A percentile compares a stretch with the other conserved stretches of the same genome.
phyloP scores from a whole-genome alignment of 2,329 filamentous ascomycete genomes.

The Sporothrix sp. region DNA sequence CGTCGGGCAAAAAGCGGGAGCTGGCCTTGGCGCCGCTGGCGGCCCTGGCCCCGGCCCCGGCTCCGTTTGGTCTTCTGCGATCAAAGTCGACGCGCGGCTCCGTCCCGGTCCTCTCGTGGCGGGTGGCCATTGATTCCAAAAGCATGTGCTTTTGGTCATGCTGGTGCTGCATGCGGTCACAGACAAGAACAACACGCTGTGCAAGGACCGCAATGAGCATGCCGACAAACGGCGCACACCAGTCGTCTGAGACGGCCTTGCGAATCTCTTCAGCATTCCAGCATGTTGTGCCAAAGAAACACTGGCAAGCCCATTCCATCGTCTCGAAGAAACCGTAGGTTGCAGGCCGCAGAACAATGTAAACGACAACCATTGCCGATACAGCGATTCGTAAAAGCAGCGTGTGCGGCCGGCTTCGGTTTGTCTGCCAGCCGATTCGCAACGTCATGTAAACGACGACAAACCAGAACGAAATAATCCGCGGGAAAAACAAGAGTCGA shows the following conservation, averaged over 20 bases:
- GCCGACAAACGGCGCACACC: conserved; percentile 14
- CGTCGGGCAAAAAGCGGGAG: background rate
- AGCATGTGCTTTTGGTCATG: background rate
- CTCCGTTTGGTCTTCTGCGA: no score
- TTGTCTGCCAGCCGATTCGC: conserved; percentile 30
- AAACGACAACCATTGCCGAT: conserved; percentile 6
- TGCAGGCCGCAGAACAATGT: background rate
- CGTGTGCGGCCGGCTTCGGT: conserved; percentile 28
- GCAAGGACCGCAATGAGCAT: conserved; percentile 11
- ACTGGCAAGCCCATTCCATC: background rate
- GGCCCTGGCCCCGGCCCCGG: background rate
- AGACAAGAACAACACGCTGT: conserved; percentile 2
- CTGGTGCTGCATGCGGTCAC: background rate
- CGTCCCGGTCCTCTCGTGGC: no score
- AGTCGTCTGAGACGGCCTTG: background rate
- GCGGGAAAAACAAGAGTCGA: conserved; percentile 38
- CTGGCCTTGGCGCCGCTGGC: background rate
- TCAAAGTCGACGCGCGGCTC: no score
- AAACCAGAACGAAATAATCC: conserved; percentile 54
- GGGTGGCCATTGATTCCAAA: no score
- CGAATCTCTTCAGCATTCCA: conserved; percentile 9
- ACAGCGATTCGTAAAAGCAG: background rate
- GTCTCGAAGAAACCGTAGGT: conserved; percentile 8
- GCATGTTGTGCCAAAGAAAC: background rate
- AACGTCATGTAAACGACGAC: conserved; percentile 46